Base-by-base conservation (phyloP, 164 flowering plant species). In the Sedum album region DNA sequence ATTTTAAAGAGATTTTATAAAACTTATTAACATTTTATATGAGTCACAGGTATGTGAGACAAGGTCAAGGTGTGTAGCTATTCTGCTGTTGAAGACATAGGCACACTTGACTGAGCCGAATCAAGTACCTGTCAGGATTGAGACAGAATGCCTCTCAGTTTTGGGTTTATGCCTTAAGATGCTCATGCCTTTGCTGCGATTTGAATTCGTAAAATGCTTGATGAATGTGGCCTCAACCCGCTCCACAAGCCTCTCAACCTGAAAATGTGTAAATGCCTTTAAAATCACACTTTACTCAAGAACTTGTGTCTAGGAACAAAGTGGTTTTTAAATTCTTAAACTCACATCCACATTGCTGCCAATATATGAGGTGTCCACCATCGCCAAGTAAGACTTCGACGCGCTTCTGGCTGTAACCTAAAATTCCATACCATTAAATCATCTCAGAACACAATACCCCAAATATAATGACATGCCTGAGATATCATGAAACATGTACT, bases 111-210 rank as follows among this genome's bases (percentile, higher is more conserved):
- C n/a, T n/a, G 41, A 38, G 6, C 6, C 41, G 41, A 38, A 38
- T 39, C 14, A 21, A 28, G 23, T 49, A 49, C 70, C 70, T 31
- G 60, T 48, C 2, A 60, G 51, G 60, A 68, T 21, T 14, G 70
- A 48, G 26, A 48, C 70, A 31, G 41, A 31, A 33, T 68, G 70
- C 35, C 20, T 68, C 13, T 51, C 70, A n/a, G 15, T 49, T 33
- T 68, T 68, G 30, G 30, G 18, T n/a, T 51, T 49, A 17, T 49
- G 70, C 23, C 70, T 68, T 20, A 68, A 49, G 26, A 68, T 68
- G 62, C 31, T 68, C 70, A 68, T 68, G 42, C 70, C 70, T 68
- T 68, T 68, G 31, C 70, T 68, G 6, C 70, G 61, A 51, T 68
- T 68, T 17, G 70, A 68, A 30, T 68, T 68, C 6, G 70, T 48